Evolutionary conservation across 139 green algal genomes (phyloP), one percentile per base, ranked within the genome.

Genomic region (Chlorella vulgaris): DNA sequence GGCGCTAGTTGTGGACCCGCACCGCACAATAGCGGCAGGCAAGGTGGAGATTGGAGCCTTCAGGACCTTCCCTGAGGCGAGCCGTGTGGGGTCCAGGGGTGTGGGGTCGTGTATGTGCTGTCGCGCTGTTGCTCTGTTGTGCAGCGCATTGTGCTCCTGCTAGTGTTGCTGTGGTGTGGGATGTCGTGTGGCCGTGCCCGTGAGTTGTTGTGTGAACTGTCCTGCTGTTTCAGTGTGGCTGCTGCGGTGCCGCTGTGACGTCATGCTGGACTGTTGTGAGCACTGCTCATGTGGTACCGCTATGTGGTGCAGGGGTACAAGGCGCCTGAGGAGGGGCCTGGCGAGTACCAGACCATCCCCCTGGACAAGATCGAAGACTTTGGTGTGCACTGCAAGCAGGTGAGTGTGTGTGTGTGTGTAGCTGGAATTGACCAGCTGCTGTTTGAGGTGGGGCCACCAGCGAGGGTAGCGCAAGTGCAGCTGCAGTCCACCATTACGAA

Each of bases 311-410:
- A 94, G 82, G 91, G 90, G 8, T 96, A 94, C 89, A 97, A 94
- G 73, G 89, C 94, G 0, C 92, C 94, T 3, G 92, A 98, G 40
- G 92, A 94, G 80, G 89, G 88, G 7, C 84, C 88, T 3, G 92
- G 83, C 60, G 93, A 99, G 91, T 98, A 99, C 87, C 96, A 99
- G 90, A 98, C 94, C 66, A 99, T 99, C 81, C 97, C 97, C 0
- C 78, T 98, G 73, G 93, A 90, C 82, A 99, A 99, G 88, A 98
- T 99, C 60, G 97, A 99, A 89, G 97, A 99, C 86, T 99, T 98
- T 90, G 97, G 97, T 7, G 94, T 98, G 83, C 90, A 92, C 81
- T 80, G 66, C 66, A 84, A 91, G 43, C 66, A 81, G 81, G 80
- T 84, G 55, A n/a, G 55, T 5, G 5, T 65, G 55, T n/a, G 21